Percentiles rank a stretch among this genome's conserved stretches.
Evolutionary conservation across 116 monocot species (phyloP).

Genomic region (Phalaenopsis hybrid): DNA sequence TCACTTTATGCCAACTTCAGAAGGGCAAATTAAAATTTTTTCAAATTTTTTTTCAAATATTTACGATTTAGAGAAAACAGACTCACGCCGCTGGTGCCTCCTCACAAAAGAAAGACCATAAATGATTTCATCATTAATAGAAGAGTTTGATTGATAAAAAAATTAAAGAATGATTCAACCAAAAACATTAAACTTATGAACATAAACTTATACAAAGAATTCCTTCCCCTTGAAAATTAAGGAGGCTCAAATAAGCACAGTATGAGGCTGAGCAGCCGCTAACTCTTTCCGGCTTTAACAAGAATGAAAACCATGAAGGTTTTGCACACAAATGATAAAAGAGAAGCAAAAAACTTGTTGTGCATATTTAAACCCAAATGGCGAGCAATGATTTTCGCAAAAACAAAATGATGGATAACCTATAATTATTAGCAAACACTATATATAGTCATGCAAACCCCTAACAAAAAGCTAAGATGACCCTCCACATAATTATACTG

Average conservation of each 20-base stretch:
- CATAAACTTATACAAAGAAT: background rate
- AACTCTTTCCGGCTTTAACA: background rate
- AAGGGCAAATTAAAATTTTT: no score
- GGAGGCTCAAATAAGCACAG: background rate
- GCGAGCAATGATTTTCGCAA: background rate
- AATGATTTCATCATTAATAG: no score
- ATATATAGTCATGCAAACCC: background rate
- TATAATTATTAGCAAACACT: background rate
- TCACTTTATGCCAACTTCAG: no score
- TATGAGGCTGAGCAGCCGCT: background rate
- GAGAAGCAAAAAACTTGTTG: background rate
- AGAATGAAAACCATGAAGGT: background rate
- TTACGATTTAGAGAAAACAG: no score
- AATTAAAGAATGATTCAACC: no score
- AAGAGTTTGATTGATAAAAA: no score
- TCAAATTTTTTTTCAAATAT: no score
- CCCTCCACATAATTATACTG: background rate
- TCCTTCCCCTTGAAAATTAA: background rate
- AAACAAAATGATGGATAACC: background rate
- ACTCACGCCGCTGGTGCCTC: no score
- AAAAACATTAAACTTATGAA: background rate
- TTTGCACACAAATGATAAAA: no score
- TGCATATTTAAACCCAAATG: background rate
- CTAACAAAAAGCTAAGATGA: background rate
- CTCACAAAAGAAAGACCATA: no score